A percentile compares a stretch with the other conserved stretches of the same genome.
phyloP scores from a whole-genome alignment of 768 basidiomycete genomes.

The Suillus plorans region DNA sequence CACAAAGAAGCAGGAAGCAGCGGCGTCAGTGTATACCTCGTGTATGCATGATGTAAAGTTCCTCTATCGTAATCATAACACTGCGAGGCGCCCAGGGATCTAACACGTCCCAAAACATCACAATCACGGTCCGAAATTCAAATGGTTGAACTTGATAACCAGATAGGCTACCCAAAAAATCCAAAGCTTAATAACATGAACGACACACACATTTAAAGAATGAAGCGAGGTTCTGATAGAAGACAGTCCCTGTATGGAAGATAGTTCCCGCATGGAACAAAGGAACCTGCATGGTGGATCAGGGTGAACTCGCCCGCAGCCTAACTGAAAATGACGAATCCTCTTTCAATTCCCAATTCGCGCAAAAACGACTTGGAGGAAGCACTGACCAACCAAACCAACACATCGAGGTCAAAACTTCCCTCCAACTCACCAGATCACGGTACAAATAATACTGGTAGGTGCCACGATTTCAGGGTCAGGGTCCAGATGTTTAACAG shows the following conservation, averaged over 20 bases:
- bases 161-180: constrained; percentile 2
- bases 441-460: background rate
- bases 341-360: background rate
- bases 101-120: constrained; percentile 69
- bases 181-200: background rate
- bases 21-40: constrained; percentile 48
- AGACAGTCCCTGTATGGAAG: background rate
- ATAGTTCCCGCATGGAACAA: background rate
- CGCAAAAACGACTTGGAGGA: background rate
- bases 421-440: background rate
- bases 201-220: constrained; percentile 34
- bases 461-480: background rate
- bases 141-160: constrained; percentile 2
- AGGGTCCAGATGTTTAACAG: background rate
- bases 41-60: constrained; percentile 73
- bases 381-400: background rate
- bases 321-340: background rate
- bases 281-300: background rate
- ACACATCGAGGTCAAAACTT: background rate
- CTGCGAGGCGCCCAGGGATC: constrained; percentile 46
- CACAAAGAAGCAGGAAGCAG: constrained; percentile 24
- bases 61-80: background rate
- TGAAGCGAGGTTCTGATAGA: background rate
- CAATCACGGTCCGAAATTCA: background rate
- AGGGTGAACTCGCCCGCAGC: too few species aligned